Base-by-base conservation (phyloP, 2,329 filamentous ascomycete species). In the Orbilia blumenaviensis region DNA sequence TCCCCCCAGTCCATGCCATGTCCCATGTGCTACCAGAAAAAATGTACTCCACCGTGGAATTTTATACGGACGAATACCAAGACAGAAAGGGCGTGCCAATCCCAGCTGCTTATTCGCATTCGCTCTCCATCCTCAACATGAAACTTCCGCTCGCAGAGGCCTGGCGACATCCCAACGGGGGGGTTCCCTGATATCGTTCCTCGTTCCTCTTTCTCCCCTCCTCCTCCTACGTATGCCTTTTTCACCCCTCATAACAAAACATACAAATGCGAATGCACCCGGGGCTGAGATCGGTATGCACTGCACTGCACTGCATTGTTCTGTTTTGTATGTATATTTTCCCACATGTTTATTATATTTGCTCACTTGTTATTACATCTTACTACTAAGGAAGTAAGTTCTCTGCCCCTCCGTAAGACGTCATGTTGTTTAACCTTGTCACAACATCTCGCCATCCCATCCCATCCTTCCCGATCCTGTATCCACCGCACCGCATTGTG, bases 91-190 rank as follows among this genome's bases (percentile, higher is more conserved):
- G 42, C 23, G 42, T 16, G 42, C 18, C 42, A 46, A 12, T 9
- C 41, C 21, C 25, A 41, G 48, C 61, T 52, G 48, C 48, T 52
- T 56, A 38, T 38, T 38, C 50, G 50, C 54, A 38, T 8, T 56
- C 48, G 62, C 54, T 41, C 25, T 36, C 29, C 46, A 54, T 66
- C 64, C 52, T 75, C 61, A 63, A 67, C 48, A 41, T 66, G 69
- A 67, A 67, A 67, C 69, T 63, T 67, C 69, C 69, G 69, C 63
- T 75, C 62, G 54, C 69, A 75, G 69, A 46, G 27, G 18, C 12
- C 27, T 54, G 34, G 18, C 44, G 44, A 54, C 18, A 63, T 52
- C 44, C 18, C 52, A 27, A 50, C 36, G 52, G 56, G 41, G 64
- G 27, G 16, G 14, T 46, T 38, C 63, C 41, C 27, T 54, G 25